Evolutionary conservation across 2,329 filamentous ascomycete species (phyloP).

Genomic region (Magnaporthiopsis incrustans): DNA sequence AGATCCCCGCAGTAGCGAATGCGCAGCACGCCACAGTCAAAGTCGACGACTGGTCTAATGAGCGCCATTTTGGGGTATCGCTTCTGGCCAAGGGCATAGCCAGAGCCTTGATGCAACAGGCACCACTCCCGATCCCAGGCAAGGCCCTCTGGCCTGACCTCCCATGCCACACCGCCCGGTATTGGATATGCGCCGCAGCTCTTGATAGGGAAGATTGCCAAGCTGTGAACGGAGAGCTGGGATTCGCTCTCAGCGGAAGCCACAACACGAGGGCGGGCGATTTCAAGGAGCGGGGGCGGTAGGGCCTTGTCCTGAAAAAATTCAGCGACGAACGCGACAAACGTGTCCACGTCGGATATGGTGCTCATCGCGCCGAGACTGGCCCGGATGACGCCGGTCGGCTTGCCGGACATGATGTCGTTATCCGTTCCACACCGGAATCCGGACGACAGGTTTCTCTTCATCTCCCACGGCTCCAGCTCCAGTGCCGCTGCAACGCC

Average conservation of each 20-base stretch:
- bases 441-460: constrained; percentile 74
- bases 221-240: constrained; percentile 21
- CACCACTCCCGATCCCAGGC: constrained; percentile 98
- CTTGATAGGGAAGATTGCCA: constrained; percentile 82
- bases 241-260: not conserved
- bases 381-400: constrained; percentile 76
- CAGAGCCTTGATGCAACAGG: constrained; percentile 71
- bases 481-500: constrained; percentile 68
- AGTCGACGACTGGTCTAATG: constrained; percentile 66
- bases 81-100: constrained; percentile 82
- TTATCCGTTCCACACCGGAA: constrained; percentile 77
- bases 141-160: constrained; percentile 71
- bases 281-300: constrained; percentile 4
- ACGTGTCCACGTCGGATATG: constrained; percentile 60
- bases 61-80: constrained; percentile 81
- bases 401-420: constrained; percentile 75
- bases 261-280: not conserved
- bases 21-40: constrained; percentile 55
- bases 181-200: constrained; percentile 78
- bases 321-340: constrained; percentile 64
- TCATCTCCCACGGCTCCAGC: constrained; percentile 74
- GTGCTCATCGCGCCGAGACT: constrained; percentile 91
- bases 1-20: constrained; percentile 41
- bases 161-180: constrained; percentile 58
- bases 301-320: constrained; percentile 42